Conservation (phyloP, 2,329 filamentous ascomycete species). For the Ophiostoma triangulosporum region DNA sequence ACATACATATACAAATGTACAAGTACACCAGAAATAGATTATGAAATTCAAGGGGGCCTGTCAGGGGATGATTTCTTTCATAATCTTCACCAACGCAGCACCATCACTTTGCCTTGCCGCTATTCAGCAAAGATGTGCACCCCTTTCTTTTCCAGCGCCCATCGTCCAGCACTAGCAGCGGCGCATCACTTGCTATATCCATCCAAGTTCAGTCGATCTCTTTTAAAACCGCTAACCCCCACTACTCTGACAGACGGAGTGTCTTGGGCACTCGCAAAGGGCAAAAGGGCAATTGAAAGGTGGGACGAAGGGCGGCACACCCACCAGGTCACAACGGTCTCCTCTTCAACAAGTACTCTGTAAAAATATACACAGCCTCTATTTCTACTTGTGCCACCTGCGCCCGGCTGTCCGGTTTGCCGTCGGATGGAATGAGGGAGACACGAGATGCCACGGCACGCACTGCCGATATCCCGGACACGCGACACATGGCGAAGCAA, state of each 20-base stretch:
- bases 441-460: neutral
- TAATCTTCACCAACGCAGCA: no score
- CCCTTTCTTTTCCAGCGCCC: conserved; percentile 1
- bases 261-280: no score
- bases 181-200: neutral
- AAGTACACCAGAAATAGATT: neutral
- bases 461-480: neutral
- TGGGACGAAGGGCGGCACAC: neutral
- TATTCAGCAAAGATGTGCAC: neutral
- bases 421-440: neutral
- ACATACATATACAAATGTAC: neutral
- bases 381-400: neutral
- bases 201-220: neutral
- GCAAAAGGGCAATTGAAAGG: no score
- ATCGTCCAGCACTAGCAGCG: neutral
- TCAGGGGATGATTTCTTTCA: neutral
- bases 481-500: neutral
- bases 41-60: neutral
- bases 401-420: neutral
- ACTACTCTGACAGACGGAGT: no score
- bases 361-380: no score
- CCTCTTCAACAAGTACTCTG: no score
- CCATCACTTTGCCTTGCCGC: neutral
- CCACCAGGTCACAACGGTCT: neutral
- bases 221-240: neutral